Evolutionary conservation across 2,329 filamentous ascomycete species (phyloP), one percentile per base, ranked within the genome.

Genomic region (Penicillium sp.): DNA sequence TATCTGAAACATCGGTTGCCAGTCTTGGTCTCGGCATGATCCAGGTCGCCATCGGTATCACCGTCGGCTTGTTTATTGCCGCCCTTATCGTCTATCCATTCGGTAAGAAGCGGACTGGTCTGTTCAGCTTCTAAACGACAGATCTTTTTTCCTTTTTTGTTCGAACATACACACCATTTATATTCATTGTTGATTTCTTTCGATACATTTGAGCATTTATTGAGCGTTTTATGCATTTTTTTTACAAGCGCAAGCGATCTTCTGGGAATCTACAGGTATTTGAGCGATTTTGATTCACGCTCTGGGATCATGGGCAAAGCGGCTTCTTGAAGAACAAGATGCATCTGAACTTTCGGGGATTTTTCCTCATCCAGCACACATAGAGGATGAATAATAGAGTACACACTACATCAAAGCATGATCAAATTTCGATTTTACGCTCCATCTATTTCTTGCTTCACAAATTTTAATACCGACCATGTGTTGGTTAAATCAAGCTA

Each of bases 11-110:
- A 18, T 74, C 74, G 0, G 80, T 76, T 2, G 75, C 77, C 50
- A 76, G 77, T 59, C 71, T 79, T 49, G 76, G 74, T 34, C 77
- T 74, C 58, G 75, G 75, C 12, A 79, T 79, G 76, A 68, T 79
- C 42, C 76, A 79, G 61, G 71, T 79, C 26, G 74, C 75, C 6
- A 75, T 79, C 45, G 76, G 75, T n/a, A 79, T 78, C 53, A 78
- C 76, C 0, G 75, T 78, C 6, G 76, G 76, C 4, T 59, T 79
- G 24, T 79, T 79, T 60, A 64, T 79, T 49, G 76, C 76, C 43
- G 75, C 76, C 31, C 61, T 79, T 58, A 70, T 79, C 31, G 72
- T 79, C 31, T 79, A 79, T 64, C 76, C 76, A 2, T 66, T 74
- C 50, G 76, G 76, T 18, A 79, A 79, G 64, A 73, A 75, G 64